phyloP scores from a whole-genome alignment of 2,329 filamentous ascomycete genomes.

The Venturia carpophila region DNA sequence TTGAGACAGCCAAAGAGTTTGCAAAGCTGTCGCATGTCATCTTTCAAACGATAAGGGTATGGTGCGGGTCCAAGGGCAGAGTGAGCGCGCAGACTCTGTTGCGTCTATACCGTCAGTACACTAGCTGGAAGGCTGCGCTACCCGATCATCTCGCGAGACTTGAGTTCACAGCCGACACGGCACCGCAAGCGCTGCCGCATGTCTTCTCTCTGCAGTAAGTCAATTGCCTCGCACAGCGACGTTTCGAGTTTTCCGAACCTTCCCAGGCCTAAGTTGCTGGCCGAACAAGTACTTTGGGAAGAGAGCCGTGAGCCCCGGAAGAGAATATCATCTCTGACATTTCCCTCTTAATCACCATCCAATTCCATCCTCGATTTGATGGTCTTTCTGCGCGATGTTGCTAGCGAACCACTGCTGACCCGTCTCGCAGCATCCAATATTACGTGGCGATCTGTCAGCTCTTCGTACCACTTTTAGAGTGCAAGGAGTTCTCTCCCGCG shows the following conservation, averaged over 20 bases:
- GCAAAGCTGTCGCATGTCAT: constrained; percentile 23
- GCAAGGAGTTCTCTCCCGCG: constrained; percentile 19
- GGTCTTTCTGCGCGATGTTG: neutral
- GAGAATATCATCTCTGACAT: neutral
- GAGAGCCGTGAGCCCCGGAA: neutral
- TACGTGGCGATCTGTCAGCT: constrained; percentile 25
- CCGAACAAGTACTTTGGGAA: neutral
- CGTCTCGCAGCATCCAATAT: constrained; percentile 23
- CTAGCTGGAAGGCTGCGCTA: constrained; percentile 23
- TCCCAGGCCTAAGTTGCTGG: too few relatives aligned
- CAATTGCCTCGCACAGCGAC: neutral
- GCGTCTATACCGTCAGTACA: constrained; percentile 21
- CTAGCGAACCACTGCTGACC: neutral
- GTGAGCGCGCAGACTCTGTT: constrained; percentile 23
- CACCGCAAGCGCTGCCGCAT: constrained; percentile 23
- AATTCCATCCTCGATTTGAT: neutral
- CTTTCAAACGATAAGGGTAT: constrained; percentile 23
- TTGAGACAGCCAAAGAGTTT: constrained; percentile 23
- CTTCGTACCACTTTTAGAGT: constrained; percentile 24
- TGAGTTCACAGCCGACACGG: neutral
- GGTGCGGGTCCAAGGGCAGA: constrained; percentile 23
- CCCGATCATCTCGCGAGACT: constrained; percentile 19
- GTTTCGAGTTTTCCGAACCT: neutral
- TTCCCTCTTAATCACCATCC: neutral
- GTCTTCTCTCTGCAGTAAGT: constrained; percentile 26